Conservation (phyloP, 2,329 filamentous ascomycete genomes). For the Geosmithia flava region DNA sequence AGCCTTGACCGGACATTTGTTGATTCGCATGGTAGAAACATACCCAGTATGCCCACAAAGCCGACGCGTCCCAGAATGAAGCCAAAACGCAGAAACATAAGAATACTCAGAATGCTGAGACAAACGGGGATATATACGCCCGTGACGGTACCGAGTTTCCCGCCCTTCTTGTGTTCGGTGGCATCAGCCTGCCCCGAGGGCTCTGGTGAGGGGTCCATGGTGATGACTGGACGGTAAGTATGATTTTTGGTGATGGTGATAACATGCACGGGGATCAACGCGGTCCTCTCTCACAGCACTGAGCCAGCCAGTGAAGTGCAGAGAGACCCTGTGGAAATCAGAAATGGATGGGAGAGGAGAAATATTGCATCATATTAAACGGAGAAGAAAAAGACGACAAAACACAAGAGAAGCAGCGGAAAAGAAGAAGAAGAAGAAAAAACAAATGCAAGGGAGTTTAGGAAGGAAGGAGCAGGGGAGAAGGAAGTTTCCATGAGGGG, state of each 20-base stretch:
- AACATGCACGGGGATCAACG: neutral
- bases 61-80: constrained; percentile 73
- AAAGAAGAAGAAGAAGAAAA: neutral
- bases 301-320: neutral
- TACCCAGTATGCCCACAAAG: constrained; percentile 68
- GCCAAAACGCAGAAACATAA: constrained; percentile 87
- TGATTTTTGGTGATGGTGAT: neutral
- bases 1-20: neutral
- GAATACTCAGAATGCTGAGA: constrained; percentile 76
- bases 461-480: no score
- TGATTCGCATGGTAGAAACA: constrained; percentile 8
- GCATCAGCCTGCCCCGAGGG: neutral
- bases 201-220: neutral
- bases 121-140: constrained; percentile 84
- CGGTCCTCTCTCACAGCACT: neutral
- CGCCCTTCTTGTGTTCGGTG: constrained; percentile 23
- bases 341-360: neutral
- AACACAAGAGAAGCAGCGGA: neutral
- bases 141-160: constrained; percentile 65
- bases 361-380: neutral
- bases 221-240: neutral
- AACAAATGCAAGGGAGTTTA: neutral
- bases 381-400: neutral
- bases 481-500: no score
- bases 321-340: neutral